These are phyloP conservation scores for Vitis cinerea DNA, from an alignment of 164 flowering plant genomes.

Conservation along the genomic window DNA sequence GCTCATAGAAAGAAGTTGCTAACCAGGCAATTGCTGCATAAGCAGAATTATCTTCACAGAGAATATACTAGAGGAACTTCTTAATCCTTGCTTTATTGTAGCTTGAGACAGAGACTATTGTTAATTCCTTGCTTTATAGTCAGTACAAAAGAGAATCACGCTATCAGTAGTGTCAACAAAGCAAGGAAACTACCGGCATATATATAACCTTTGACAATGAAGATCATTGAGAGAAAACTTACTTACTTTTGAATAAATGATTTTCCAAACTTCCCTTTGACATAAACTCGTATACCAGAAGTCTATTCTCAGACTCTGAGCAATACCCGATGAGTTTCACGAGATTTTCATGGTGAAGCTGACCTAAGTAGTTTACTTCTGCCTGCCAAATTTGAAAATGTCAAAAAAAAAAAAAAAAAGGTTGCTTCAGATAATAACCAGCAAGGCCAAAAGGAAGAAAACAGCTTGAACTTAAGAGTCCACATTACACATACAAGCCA, in stretches of 20 bases:
- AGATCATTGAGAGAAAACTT: not conserved
- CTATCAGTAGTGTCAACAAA: not conserved
- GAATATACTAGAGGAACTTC: not conserved
- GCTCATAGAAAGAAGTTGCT: not conserved
- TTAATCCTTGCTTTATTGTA: not conserved
- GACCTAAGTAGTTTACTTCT: conserved; percentile 70
- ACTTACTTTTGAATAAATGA: conserved; percentile 83
- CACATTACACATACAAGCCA: conserved; percentile 65
- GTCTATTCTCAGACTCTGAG: conserved; percentile 58
- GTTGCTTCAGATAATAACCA: not conserved
- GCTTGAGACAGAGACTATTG: too few species aligned
- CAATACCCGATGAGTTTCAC: conserved; percentile 74
- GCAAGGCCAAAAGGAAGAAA: not conserved
- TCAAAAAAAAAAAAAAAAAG: not conserved
- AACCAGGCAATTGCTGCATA: not conserved
- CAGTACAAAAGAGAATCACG: too few species aligned
- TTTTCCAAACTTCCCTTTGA: conserved; percentile 84
- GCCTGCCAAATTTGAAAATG: conserved; percentile 39
- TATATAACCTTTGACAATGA: not conserved
- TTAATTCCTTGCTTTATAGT: too few species aligned
- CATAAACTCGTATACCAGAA: conserved; percentile 85
- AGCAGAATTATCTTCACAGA: not conserved
- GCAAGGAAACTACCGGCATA: too few species aligned
- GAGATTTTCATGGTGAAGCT: conserved; percentile 65
- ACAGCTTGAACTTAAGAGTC: not conserved